Evolutionary conservation across 129 eudicot genomes (phyloP), one percentile per base, ranked within the genome.

Genomic region (Saposhnikovia divaricata): DNA sequence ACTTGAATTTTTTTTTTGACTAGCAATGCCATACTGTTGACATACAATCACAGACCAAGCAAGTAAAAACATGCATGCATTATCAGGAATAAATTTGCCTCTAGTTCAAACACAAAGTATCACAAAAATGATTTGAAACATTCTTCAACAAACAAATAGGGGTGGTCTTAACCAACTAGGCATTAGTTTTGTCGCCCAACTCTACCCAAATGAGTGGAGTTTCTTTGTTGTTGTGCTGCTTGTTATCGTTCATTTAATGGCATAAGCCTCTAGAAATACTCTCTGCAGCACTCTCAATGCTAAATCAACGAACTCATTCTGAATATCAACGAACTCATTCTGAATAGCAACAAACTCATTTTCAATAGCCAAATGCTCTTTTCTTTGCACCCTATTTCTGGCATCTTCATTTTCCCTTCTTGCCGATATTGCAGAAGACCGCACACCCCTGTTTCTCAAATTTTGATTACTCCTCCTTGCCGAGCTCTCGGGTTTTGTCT

Each of bases 281-380:
- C 93, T 79, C 85, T 94, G 98, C 86, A 94, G 72, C n/a, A n/a
- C n/a, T 68, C 93, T 91, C 85, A 90, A 31, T 70, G 97, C 98
- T 86, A 94, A 84, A 77, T 31, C 34, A 31, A 31, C 34, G 34
- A 31, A 31, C 34, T 31, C 34, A 31, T 31, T 31, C 34, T 31
- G 34, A 31, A 31, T 31, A 31, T 86, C 89, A 57, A 92, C 92
- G 87, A 92, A 97, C 83, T 88, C 93, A 82, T 89, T 93, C 66
- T 91, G 97, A 44, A 77, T 63, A 11, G 89, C 80, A 78, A 78
- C 38, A 65, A 63, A n/a, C n/a, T n/a, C n/a, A n/a, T n/a, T n/a
- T n/a, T n/a, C n/a, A n/a, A n/a, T n/a, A n/a, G n/a, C n/a, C n/a
- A n/a, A n/a, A n/a, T n/a, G 71, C 72, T 77, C 48, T 65, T 83